Base-by-base conservation (phyloP, 2,329 filamentous ascomycete genomes). In the Hymenoscyphus salicellus region DNA sequence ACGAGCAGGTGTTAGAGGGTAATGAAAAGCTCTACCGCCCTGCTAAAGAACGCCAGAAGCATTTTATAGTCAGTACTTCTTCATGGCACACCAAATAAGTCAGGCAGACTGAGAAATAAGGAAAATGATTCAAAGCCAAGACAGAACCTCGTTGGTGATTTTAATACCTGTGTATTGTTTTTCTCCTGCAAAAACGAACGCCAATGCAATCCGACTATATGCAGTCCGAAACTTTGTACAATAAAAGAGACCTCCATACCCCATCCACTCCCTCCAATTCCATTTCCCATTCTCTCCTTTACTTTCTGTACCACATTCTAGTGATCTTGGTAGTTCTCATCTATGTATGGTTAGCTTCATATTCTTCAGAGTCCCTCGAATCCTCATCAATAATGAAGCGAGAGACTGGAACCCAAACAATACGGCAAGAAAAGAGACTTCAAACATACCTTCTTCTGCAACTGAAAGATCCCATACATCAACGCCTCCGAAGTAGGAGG, bases 401-500 rank as follows among this genome's bases (percentile, higher is more conserved):
- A 16, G 23, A 32, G 20, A 60, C 7, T 60, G 10, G 17, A 41
- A 28, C n/a, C 5, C 3, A n/a, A n/a, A n/a, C n/a, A n/a, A n/a
- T n/a, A n/a, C n/a, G n/a, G n/a, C 14, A 26, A n/a, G 10, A 56
- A 56, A 58, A 26, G 20, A 52, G 3, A 23, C 14, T 16, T 10
- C 59, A 30, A 65, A 62, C n/a, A 32, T 77, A 92, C 90, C 83
- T 92, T 92, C 77, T 87, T 87, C 79, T 92, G 89, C 64, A 92
- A 77, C 77, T 90, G 87, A 78, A 93, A 90, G 74, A 92, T 88
- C 14, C 72, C 72, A 76, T 87, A 87, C 84, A 87, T 86, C 67
- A 88, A 75, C n/a, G 85, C 85, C 77, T 87, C 85, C 64, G 78
- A 80, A 11, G 85, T 84, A 23, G 82, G 87, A 72, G 84, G 84